These are phyloP conservation scores for Skeletonema menzelii DNA, from an alignment of 108 stramenopile species.

Conservation along the genomic window DNA sequence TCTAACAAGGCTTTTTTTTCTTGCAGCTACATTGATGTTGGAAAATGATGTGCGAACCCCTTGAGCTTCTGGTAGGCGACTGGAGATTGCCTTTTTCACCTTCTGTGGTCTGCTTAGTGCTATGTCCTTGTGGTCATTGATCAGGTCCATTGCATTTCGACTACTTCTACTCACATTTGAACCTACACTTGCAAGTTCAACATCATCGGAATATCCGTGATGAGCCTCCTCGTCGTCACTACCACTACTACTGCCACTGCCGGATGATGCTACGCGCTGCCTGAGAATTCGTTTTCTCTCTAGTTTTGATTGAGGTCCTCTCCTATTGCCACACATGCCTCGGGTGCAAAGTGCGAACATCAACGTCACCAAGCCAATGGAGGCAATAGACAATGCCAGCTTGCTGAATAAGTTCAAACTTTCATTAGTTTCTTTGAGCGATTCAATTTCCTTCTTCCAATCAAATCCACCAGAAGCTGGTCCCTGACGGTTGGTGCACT, in stretches of 20 bases:
- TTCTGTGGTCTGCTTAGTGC: slow-evolving; percentile 1
- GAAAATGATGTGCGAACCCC: slow-evolving; percentile 4
- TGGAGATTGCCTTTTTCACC: slow-evolving; percentile 7
- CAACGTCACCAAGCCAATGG: background rate
- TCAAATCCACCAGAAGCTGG: background rate
- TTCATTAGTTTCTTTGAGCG: slow-evolving; percentile 1
- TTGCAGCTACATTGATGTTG: slow-evolving; percentile 12
- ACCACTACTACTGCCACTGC: background rate
- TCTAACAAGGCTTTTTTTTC: background rate
- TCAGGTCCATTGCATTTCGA: slow-evolving; percentile 14
- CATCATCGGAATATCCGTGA: background rate
- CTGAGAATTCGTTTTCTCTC: background rate
- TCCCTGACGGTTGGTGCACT: background rate
- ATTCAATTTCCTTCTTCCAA: slow-evolving; percentile 18
- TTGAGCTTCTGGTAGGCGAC: background rate
- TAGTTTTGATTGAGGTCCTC: background rate
- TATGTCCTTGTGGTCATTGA: slow-evolving; percentile 9
- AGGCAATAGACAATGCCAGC: background rate
- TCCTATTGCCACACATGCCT: background rate
- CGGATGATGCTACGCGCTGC: slow-evolving; percentile 1
- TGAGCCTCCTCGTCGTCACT: slow-evolving; percentile 3
- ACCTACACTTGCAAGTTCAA: background rate
- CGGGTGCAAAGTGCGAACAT: background rate
- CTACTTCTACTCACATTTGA: background rate
- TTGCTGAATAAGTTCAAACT: slow-evolving; percentile 1